Conservation (phyloP, 306 rosid genomes). For the Vachellia pachyceras region DNA sequence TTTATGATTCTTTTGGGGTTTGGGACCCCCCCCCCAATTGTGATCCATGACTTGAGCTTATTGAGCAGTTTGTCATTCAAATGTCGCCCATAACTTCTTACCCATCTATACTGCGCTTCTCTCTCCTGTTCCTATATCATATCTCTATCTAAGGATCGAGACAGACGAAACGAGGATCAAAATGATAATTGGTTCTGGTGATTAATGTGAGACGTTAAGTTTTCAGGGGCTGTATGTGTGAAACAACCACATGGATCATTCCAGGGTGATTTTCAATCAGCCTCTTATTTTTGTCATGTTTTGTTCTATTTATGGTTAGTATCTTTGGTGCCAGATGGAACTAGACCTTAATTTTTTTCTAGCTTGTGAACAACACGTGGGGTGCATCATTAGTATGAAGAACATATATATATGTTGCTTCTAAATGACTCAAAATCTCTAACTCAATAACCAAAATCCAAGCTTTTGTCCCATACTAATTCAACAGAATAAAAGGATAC, state of each 20-base stretch:
- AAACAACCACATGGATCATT: neutral
- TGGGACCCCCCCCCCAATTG: constrained; percentile 6
- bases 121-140: no score
- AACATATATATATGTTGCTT: neutral
- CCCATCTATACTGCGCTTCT: no score
- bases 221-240: neutral
- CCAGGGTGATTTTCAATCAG: neutral
- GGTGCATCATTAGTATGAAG: neutral
- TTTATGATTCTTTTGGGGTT: neutral
- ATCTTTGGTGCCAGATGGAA: neutral
- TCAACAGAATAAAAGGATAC: neutral
- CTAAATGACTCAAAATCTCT: neutral
- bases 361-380: neutral
- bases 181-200: no score
- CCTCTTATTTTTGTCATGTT: neutral
- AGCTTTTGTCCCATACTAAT: neutral
- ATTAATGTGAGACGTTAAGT: no score
- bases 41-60: neutral
- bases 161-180: no score
- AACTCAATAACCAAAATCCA: neutral
- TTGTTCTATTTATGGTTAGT: no score
- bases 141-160: no score
- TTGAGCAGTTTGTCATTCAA: no score
- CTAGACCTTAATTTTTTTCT: neutral
- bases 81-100: no score